Evolutionary conservation across 2,329 filamentous ascomycete species (phyloP), one percentile per base, ranked within the genome.

Genomic region (Grosmannia clavigera): DNA sequence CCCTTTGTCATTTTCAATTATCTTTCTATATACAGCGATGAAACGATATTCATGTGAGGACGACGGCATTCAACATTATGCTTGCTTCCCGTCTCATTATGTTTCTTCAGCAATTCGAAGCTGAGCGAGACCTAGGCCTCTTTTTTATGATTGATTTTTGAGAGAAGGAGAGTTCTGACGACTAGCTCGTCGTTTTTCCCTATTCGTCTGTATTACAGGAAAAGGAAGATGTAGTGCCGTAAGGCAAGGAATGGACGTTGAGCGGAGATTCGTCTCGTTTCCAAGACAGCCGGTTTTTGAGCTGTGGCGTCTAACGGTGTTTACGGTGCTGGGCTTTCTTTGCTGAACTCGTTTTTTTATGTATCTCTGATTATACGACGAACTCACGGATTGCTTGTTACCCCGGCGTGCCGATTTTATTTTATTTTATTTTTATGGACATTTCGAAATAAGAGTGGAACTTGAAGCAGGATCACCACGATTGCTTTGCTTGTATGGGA

Each of bases 181-280:
- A 29, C 53, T 19, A 38, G 48, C 6, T 14, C 43, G 6, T 22
- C n/a, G 33, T 31, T 35, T 14, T 48, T 25, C 31, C 38, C 22
- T 11, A 4, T 57, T 19, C 7, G 35, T 58, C 55, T 56, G 25
- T 57, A 53, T 56, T 54, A 46, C 22, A n/a, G 12, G 35, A 35
- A 35, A 60, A 60, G 50, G 33, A 56, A 46, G 14, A 11, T 55
- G 46, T 40, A 14, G 43, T 38, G 58, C 58, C 58, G 56, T 60
- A 58, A 62, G 61, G 58, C 61, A 58, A 48, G n/a, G 27, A 40
- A 53, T 27, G 22, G 51, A 58, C 43, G 35, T 19, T 50, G 57
- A 58, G 9, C 14, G 54, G 9, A 52, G 12, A 29, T 16, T 25
- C 22, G 31, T 14, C 40, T 55, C 22, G 25, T 50, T 14, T 31